Evolutionary conservation across 139 green algal genomes (phyloP), one percentile per base, ranked within the genome.

Genomic region (Chlorella ohadii): DNA sequence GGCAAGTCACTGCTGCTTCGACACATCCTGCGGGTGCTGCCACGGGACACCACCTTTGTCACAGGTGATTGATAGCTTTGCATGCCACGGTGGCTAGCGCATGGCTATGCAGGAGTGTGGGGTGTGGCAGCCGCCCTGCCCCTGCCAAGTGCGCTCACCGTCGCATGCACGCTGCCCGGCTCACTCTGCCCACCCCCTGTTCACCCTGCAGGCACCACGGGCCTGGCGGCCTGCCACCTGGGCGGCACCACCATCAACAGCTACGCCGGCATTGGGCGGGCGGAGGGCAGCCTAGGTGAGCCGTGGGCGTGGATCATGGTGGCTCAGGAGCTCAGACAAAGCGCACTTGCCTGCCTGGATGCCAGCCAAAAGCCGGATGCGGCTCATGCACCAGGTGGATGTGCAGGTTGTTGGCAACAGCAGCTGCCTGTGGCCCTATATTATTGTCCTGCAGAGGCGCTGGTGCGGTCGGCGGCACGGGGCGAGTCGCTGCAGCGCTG

Each of bases 1-100:
- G 93, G 93, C n/a, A 96, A 96, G 84, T 91, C 87, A 3, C 75
- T 93, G 70, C 63, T 95, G 78, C 80, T 96, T 71, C 78, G 86
- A 27, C 74, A 91, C 84, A 83, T 94, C 12, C 70, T 93, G 47
- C 27, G 66, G 23, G 71, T 34, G 0, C 71, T 95, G 72, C 85
- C 87, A 4, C 31, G 12, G 11, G 65, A 72, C 67, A 83, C 70
- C 31, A 91, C 76, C 31, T 90, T 85, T 75, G 88, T 94, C 7
- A 87, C 63, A 64, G 90, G 80, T 25, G 51, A n/a, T 55, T 6
- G 44, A 55, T 11, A 55, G 44, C 6, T n/a, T n/a, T n/a, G n/a
- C n/a, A n/a, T n/a, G n/a, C n/a, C n/a, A n/a, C n/a, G n/a, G n/a
- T n/a, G n/a, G n/a, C n/a, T n/a, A n/a, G n/a, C n/a, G n/a, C n/a